Evolutionary conservation across 768 basidiomycete genomes (phyloP), one percentile per base, ranked within the genome.

Genomic region (Hemileccinum rubropunctum): DNA sequence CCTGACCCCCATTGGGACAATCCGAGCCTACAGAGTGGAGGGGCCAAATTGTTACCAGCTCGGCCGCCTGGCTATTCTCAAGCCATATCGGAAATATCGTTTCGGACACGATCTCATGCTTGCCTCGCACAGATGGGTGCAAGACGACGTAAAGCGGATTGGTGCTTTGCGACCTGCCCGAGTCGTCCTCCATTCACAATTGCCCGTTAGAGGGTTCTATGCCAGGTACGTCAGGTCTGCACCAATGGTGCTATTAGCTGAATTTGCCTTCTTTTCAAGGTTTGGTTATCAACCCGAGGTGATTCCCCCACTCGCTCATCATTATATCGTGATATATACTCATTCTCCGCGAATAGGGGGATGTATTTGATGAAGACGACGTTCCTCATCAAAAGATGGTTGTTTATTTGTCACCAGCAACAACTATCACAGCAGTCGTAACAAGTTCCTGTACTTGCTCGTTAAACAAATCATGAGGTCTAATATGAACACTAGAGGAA

Each of bases 341-440:
- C 63, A 64, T 54, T 42, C 28, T 58, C 52, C 54, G 46, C 50
- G 42, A 54, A 39, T 67, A 90, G 84, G 86, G 84, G 54, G 76
- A 77, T 21, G 78, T 81, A 65, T 90, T 88, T 71, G 86, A 87
- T 68, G 88, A 84, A 71, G 91, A 87, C 49, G 90, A 89, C 28
- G 89, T 80, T 61, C 89, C 87, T 50, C 90, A 93, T 77, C 89
- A 91, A 65, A 84, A 81, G 70, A 89, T 92, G 89, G 76, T 84
- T 52, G 69, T 77, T 57, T 73, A 70, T 54, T 66, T 88, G 58
- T 74, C 77, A 51, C 68, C 71, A 67, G 44, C 60, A 56, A 50
- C 65, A n/a, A 68, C 51, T 60, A 56, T 50, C 58, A n/a, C 50
- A 41, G 54, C 48, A 58, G 53, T 42, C 43, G 46, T 62, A 60